Evolutionary conservation across 164 flowering plant species (phyloP).

Genomic region (Vitis labrusca): DNA sequence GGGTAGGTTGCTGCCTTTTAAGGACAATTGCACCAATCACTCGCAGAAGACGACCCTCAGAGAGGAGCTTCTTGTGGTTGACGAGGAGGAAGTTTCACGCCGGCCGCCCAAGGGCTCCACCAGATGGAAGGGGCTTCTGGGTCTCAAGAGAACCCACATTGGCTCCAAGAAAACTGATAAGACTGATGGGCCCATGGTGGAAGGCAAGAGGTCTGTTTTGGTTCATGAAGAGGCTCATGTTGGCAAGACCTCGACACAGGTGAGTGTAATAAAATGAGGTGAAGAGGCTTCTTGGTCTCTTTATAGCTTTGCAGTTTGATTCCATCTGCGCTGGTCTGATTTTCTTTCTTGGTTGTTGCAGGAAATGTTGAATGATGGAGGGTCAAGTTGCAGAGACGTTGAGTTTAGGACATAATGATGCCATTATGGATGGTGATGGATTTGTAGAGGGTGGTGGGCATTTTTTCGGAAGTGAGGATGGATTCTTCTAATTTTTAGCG

Average conservation of each 20-base stretch:
- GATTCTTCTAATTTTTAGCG: slow-evolving; percentile 7
- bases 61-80: slow-evolving; percentile 58
- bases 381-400: slow-evolving; percentile 32
- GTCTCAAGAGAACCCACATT: slow-evolving; percentile 50
- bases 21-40: slow-evolving; percentile 37
- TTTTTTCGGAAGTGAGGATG: background rate
- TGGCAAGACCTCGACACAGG: slow-evolving; percentile 28
- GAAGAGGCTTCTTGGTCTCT: background rate
- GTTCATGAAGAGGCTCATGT: slow-evolving; percentile 20
- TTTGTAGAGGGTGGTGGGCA: slow-evolving; percentile 4
- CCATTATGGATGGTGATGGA: background rate
- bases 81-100: slow-evolving; percentile 22
- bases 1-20: slow-evolving; percentile 64
- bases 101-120: slow-evolving; percentile 48
- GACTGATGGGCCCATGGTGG: slow-evolving; percentile 22
- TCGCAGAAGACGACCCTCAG: slow-evolving; percentile 44
- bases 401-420: slow-evolving; percentile 30
- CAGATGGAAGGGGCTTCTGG: slow-evolving; percentile 60
- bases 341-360: slow-evolving; percentile 10
- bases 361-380: slow-evolving; percentile 27
- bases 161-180: slow-evolving; percentile 44
- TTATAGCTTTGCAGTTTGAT: background rate
- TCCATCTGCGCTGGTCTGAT: background rate
- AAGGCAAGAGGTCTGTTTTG: slow-evolving; percentile 17
- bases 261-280: background rate